Base-by-base conservation (phyloP, 2,329 filamentous ascomycete species). In the Trichoderma polysporum region DNA sequence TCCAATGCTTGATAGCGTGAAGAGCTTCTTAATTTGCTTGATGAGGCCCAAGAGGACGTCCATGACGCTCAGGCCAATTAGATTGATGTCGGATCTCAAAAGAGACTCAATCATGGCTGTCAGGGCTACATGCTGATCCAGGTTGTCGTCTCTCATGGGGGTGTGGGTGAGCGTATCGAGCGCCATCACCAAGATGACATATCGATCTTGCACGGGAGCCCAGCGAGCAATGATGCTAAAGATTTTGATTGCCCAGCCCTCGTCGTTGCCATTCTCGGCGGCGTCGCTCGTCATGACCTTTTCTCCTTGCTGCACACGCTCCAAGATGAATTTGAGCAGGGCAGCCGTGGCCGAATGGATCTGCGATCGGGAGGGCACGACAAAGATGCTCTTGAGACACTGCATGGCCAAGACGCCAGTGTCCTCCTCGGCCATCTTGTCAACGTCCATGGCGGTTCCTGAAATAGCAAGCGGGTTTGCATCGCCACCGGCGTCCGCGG, bases 1-100 rank as follows among this genome's bases (percentile, higher is more conserved):
- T 19, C 72, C 69, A 35, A 79, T 78, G 17, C 79, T 80, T 8
- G 81, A 81, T 68, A 92, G 84, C 73, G 92, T 91, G 15, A 97
- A 84, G 9, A 97, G 82, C 73, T 89, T 86, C 71, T 93, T 87
- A 75, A 94, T 91, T 75, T 97, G 93, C 70, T 92, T 90, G 70
- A 97, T 87, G 15, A 99, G 83, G 1, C 93, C 91, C 15, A 97
- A 83, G 31, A 98, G 82, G 19, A 98, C 90, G 76, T 99, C 95
- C 89, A 98, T 98, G 61, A 98, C 91, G 76, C 94, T 97, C 53
- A 99, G 83, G 1, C 95, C 95, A 69, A 99, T 97, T 75, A 98
- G 85, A 78, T 97, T 98, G 74, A 97, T 89, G 49, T 94, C 89
- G 0, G 94, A 97, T 60, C 91, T 90, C 54, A 99, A 82, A 10